Base-by-base conservation (phyloP, 148 eudicot species). In the Chenopodium formosanum region DNA sequence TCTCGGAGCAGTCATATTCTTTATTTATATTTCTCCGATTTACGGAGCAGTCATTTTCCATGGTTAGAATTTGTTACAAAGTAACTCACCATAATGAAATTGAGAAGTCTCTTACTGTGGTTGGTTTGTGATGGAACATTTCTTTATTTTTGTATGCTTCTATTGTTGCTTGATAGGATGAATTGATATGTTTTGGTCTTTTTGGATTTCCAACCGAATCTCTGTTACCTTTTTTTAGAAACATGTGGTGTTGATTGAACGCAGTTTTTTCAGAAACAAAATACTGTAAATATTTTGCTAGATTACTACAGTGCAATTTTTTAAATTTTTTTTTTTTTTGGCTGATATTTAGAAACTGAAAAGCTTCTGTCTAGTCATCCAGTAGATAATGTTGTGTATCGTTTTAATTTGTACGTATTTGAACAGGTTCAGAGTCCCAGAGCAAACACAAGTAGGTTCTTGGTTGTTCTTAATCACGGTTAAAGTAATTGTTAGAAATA, bases 121-220 rank as follows among this genome's bases (percentile, higher is more conserved):
- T 53, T 79, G 62, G 75, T 46, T 74, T 48, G 17, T 65, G 81
- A 78, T 82, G 72, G 27, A 32, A 52, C 73, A 27, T 32, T 73
- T 53, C 19, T 8, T 58, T 48, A 6, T 50, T n/a, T 20, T 20
- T 31, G 27, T 27, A 22, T 31, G 60, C 66, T 47, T 78, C 27
- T 8, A 68, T 22, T 67, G 10, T 53, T 23, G 62, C 62, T 44
- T 52, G 31, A 53, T 50, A 68, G 32, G 37, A 44, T 68, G 72
- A 60, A 56, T 56, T 12, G 22, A 48, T 2, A 73, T 58, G 27
- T 64, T 76, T 58, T 58, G 53, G 32, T 62, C 25, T 34, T 4
- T 76, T 65, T 76, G 69, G 27, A 60, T 34, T 66, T 23, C 53
- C 40, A 56, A 63, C 71, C 44, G 25, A 46, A 46, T 25, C 32